A percentile compares a stretch with the other conserved stretches of the same genome.
Evolutionary conservation across 75 land plant species (phyloP).

Genomic region (Pinus albicaulis): DNA sequence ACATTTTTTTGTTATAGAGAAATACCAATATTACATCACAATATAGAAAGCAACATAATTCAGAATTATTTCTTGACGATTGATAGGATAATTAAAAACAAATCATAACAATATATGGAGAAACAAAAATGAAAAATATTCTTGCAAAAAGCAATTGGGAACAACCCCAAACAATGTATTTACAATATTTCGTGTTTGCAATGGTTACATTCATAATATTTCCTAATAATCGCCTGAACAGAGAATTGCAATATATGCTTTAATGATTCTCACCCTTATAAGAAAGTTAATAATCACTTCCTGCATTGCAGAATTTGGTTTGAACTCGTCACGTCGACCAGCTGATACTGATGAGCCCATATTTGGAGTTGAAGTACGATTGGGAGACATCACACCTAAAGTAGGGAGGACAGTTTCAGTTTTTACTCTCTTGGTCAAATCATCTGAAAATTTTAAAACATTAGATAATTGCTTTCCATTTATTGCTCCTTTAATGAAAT

Average conservation of each 20-base stretch:
- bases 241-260: no score
- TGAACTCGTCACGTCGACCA: slow-evolving; percentile 94
- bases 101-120: background rate
- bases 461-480: slow-evolving; percentile 53
- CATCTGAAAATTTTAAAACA: slow-evolving; percentile 64
- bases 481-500: slow-evolving; percentile 7
- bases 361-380: slow-evolving; percentile 75
- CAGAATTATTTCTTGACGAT: background rate
- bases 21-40: background rate
- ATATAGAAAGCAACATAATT: background rate
- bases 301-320: slow-evolving; percentile 99
- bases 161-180: background rate
- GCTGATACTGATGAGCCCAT: slow-evolving; percentile 78
- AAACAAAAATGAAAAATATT: background rate
- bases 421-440: slow-evolving; percentile 75
- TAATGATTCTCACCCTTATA: slow-evolving; percentile 60
- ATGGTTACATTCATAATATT: no score
- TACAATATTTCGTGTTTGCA: no score
- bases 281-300: slow-evolving; percentile 99
- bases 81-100: background rate
- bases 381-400: slow-evolving; percentile 89
- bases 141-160: no score
- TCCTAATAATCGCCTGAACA: no score
- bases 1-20: background rate
- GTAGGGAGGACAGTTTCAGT: slow-evolving; percentile 81